Conservation (phyloP, 106 monocot species). For the Amphibolis antarctica region DNA sequence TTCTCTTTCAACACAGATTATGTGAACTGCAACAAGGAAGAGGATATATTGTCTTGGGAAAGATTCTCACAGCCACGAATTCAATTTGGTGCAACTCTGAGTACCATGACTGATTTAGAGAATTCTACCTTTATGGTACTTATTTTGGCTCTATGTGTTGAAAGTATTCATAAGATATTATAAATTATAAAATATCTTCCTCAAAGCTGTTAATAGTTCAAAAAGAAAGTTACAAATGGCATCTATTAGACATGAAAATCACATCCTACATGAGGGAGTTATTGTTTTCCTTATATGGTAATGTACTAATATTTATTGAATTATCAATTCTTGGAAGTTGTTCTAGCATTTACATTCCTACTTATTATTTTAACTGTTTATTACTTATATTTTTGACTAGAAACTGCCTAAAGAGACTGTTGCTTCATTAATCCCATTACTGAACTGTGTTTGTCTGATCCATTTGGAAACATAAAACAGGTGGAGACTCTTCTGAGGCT, state of each 20-base stretch:
- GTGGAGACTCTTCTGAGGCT: conserved; percentile 25
- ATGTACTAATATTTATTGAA: background rate
- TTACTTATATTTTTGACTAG: no score
- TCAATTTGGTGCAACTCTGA: conserved; percentile 38
- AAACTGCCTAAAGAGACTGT: background rate
- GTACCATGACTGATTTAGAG: conserved; percentile 31
- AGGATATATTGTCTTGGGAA: conserved; percentile 64
- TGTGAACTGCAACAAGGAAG: conserved; percentile 61
- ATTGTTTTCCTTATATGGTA: no score
- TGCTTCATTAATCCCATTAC: background rate
- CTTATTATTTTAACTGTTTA: background rate
- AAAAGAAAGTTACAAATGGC: no score
- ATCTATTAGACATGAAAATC: no score
- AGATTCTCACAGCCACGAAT: conserved; percentile 43
- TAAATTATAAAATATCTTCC: background rate
- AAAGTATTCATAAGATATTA: background rate
- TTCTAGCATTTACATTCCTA: background rate
- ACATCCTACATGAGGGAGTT: no score
- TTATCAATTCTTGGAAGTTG: background rate
- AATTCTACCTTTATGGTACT: conserved; percentile 40
- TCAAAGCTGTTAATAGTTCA: background rate
- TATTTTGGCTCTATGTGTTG: background rate
- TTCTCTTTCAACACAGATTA: conserved; percentile 35
- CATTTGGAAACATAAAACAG: conserved; percentile 10
- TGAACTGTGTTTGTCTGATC: background rate